Conservation (phyloP, 495 filamentous ascomycete species). For the Cercophora samala region DNA sequence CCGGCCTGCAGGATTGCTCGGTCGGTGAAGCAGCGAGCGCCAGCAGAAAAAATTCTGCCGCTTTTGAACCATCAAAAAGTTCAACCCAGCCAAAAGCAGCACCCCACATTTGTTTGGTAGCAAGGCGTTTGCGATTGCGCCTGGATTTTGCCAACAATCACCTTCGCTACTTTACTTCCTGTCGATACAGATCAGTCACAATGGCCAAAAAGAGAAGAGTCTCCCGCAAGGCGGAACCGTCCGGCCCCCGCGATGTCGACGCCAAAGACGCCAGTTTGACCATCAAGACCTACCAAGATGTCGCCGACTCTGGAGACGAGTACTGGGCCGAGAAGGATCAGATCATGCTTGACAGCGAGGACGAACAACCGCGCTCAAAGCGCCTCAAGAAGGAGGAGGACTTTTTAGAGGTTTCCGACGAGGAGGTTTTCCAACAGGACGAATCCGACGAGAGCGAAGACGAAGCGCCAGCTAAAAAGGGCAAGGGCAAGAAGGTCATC, state of each 20-base stretch:
- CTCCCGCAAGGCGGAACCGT: conserved; percentile 42
- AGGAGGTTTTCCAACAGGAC: conserved; percentile 68
- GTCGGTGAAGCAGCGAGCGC: conserved; percentile 1
- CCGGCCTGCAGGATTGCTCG: background rate
- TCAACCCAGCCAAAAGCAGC: background rate
- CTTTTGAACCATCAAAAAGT: background rate
- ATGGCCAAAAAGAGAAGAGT: conserved; percentile 87
- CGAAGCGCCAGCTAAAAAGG: conserved; percentile 25
- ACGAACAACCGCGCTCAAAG: conserved; percentile 75
- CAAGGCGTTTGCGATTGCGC: background rate
- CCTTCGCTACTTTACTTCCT: background rate
- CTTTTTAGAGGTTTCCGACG: conserved; percentile 69
- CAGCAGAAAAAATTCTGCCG: conserved; percentile 12
- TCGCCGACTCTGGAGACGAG: conserved; percentile 90
- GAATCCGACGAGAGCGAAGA: conserved; percentile 41
- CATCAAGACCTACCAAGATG: conserved; percentile 71
- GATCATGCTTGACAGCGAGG: conserved; percentile 76
- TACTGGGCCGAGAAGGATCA: conserved; percentile 81
- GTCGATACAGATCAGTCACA: conserved; percentile 17
- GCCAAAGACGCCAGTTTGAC: conserved; percentile 54
- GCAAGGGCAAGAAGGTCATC: conserved; percentile 24
- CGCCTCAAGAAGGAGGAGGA: conserved; percentile 63
- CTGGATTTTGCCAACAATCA: background rate
- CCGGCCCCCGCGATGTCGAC: conserved; percentile 49
- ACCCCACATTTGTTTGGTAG: background rate